Evolutionary conservation across 106 monocot genomes (phyloP).

Genomic region (Phalaenopsis equestris): DNA sequence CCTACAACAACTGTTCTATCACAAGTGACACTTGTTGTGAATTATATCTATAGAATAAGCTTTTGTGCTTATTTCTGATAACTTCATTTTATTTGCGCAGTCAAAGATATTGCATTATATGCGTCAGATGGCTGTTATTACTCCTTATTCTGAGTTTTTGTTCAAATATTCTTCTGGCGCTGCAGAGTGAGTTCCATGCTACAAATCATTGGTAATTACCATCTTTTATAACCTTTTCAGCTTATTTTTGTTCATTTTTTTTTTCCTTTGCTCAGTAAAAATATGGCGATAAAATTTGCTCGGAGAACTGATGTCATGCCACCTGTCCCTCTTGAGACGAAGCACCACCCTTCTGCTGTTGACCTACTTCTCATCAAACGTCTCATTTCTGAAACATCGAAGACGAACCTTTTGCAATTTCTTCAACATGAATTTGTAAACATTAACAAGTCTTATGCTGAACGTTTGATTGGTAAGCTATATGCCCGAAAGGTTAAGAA

Average conservation of each 20-base stretch:
- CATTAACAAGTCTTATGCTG: slow-evolving; percentile 85
- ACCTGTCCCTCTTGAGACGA: slow-evolving; percentile 87
- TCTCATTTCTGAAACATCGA: slow-evolving; percentile 82
- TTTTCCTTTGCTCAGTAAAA: slow-evolving; percentile 47
- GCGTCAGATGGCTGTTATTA: slow-evolving; percentile 99
- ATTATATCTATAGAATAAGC: neutral
- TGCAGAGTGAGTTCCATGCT: slow-evolving; percentile 53
- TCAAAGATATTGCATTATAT: slow-evolving; percentile 98
- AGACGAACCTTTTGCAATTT: slow-evolving; percentile 82
- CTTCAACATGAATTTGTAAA: slow-evolving; percentile 99
- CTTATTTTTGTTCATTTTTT: slow-evolving; percentile 10
- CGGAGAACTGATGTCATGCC: slow-evolving; percentile 96
- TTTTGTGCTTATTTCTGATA: neutral
- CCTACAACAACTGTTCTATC: neutral
- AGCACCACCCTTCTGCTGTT: slow-evolving; percentile 97
- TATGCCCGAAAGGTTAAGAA: neutral
- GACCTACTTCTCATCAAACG: slow-evolving; percentile 95
- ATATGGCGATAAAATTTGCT: slow-evolving; percentile 67
- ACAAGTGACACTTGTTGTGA: neutral
- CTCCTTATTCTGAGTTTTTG: slow-evolving; percentile 88
- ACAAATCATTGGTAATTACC: slow-evolving; percentile 4
- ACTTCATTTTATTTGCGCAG: slow-evolving; percentile 30
- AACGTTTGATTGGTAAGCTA: slow-evolving; percentile 79
- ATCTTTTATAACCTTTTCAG: slow-evolving; percentile 1
- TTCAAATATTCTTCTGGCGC: slow-evolving; percentile 74